phyloP scores from a whole-genome alignment of 23 red algal genomes.

The Cyanidiococcus yangmingshanensis region DNA sequence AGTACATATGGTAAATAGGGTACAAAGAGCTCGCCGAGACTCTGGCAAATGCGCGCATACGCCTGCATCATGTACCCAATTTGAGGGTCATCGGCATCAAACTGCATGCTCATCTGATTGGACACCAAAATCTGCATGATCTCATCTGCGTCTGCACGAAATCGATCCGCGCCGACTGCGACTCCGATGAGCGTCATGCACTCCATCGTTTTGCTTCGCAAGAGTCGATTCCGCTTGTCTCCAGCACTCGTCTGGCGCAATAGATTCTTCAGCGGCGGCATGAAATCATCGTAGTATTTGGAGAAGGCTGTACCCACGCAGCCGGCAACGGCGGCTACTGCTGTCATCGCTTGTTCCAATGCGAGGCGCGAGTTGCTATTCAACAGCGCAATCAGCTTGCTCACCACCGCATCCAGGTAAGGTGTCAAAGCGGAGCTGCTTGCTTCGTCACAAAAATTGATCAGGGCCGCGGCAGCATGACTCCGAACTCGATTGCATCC shows the following conservation, averaged over 20 bases:
- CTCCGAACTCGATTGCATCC: conserved; percentile 67
- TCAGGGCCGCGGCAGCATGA: conserved; percentile 89
- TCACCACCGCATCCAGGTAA: conserved; percentile 71
- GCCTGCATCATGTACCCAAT: conserved; percentile 96
- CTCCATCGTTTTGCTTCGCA: conserved; percentile 94
- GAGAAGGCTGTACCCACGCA: conserved; percentile 63
- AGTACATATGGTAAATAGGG: conserved; percentile 93
- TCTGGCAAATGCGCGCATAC: conserved; percentile 86
- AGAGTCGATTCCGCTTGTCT: conserved; percentile 45
- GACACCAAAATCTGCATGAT: conserved; percentile 86
- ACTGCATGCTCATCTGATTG: conserved; percentile 20
- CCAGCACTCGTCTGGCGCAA: conserved; percentile 41
- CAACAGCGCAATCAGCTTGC: conserved; percentile 60
- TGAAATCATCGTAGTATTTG: conserved; percentile 85
- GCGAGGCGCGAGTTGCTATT: conserved; percentile 54
- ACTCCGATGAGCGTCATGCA: conserved; percentile 95
- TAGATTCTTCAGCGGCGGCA: conserved; percentile 83
- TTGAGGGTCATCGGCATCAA: conserved; percentile 85
- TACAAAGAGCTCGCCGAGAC: conserved; percentile 65
- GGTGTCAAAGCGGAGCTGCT: conserved; percentile 53
- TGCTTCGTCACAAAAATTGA: conserved; percentile 99
- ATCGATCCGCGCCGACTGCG: conserved; percentile 67
- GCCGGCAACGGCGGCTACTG: conserved; percentile 91
- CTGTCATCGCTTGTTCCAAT: conserved; percentile 91
- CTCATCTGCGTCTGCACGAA: conserved; percentile 63